Evolutionary conservation across 2,329 filamentous ascomycete genomes (phyloP), one percentile per base, ranked within the genome.

Genomic region (Macrophomina phaseolina): DNA sequence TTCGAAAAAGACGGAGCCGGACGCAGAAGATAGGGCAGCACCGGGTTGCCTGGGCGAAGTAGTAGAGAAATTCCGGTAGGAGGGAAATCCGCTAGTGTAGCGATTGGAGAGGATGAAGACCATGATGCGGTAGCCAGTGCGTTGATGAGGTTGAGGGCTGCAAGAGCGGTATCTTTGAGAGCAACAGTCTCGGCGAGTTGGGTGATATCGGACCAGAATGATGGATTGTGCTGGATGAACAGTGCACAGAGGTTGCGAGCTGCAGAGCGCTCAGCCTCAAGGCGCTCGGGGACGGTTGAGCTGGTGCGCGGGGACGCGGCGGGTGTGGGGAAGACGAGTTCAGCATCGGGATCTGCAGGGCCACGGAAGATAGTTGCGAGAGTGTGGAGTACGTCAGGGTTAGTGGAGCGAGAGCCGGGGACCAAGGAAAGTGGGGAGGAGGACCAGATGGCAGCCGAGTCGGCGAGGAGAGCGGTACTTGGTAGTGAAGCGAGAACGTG

Each of bases 401-500:
- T 86, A 3, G 85, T 83, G 4, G 82, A 79, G 48, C 80, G 83
- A 2, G 83, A 83, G 14, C 85, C 84, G 18, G 82, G 75, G 16
- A 84, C 76, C 5, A 88, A 70, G 3, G 86, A 48, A n/a, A 68
- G 67, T 12, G 67, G 67, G 1, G 40, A 40, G 9, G 60, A 56
- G 2, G 23, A 12, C 65, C 65, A 67, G 36, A 61, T 52, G 52
- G 73, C 73, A 3, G 76, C 73, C 36, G 75, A 71, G 75, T 76
- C 77, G 5, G 70, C 68, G 16, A 75, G 80, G 0, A 89, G 78
- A 40, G 84, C 75, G 12, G 82, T 79, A 11, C 86, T 82, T 28
- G 87, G 87, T 46, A 89, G 78, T 11, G 83, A 84, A 5, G 84
- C 81, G n/a, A 89, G 76, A n/a, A 89, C 79, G 68, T 82, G 82